Evolutionary conservation across 1,284 basidiomycete species (phyloP), one percentile per base, ranked within the genome.

Genomic region (Ustilago trichophora): DNA sequence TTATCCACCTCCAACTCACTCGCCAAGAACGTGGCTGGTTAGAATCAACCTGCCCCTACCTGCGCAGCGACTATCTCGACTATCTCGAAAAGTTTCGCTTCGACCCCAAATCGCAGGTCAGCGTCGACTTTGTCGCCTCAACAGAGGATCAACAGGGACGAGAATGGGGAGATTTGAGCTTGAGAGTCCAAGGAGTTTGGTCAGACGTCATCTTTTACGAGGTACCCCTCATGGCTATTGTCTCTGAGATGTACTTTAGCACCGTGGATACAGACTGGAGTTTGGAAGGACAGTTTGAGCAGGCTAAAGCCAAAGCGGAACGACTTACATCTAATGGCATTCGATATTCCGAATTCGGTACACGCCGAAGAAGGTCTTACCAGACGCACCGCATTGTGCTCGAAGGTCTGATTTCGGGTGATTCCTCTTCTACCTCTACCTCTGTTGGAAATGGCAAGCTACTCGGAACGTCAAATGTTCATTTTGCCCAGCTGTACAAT

Each of bases 171-270:
- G 83, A 86, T 52, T 84, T 98, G 32, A 87, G 90, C 48, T 88
- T 98, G 58, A 86, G 87, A 54, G 87, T 89, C 10, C 78, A 80
- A 25, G 95, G 95, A 0, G 85, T 86, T 4, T 99, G 96, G 95
- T 84, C 84, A 1, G 92, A 97, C 66, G 88, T 91, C 7, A 97
- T 98, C 58, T 83, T 97, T 16, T 99, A 96, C 88, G 95, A 98
- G 83, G 93, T 98, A 0, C 93, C 92, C 2, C 84, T 97, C 40
- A 93, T 97, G 91, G 88, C 92, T 9, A 89, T 89, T 71, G 84
- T 93, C 41, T 91, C 91, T 82, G 88, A 92, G 83, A 86, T 86
- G 22, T 90, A 90, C 82, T 92, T 91, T 78, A 25, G 15, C 34
- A 84, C 86, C 12, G 88, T 88, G 18, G 88, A 89, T 73, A 89